A percentile compares a stretch with the other conserved stretches of the same genome.
These are phyloP conservation scores for Parietaria judaica DNA, from an alignment of 306 rosid species.

Conservation along the genomic window DNA sequence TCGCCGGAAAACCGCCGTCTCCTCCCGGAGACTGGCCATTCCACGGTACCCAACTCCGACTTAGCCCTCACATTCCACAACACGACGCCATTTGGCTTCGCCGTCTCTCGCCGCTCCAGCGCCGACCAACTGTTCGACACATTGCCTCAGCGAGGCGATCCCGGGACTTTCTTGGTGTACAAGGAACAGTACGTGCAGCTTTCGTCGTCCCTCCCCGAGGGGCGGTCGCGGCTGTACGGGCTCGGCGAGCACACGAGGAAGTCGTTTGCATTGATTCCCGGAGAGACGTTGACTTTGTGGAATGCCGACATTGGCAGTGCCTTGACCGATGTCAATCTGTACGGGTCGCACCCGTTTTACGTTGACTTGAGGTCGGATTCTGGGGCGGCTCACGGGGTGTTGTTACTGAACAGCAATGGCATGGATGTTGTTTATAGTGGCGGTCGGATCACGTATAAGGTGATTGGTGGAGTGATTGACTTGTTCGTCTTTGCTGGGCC, in stretches of 20 bases:
- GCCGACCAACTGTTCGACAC: constrained; percentile 51
- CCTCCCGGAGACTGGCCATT: constrained; percentile 2
- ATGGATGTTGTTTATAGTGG: constrained; percentile 64
- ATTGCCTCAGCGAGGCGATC: constrained; percentile 25
- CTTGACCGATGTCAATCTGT: constrained; percentile 47
- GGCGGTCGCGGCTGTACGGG: constrained; percentile 50
- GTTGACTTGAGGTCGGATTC: constrained; percentile 54
- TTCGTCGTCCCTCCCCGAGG: constrained; percentile 51
- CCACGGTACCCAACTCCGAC: constrained; percentile 40
- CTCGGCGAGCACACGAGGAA: constrained; percentile 69
- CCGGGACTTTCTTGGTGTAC: constrained; percentile 43
- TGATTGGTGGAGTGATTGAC: constrained; percentile 72
- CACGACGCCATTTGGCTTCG: constrained; percentile 69
- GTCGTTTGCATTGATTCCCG: constrained; percentile 46
- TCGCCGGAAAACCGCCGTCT: background rate
- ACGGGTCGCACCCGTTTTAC: constrained; percentile 86
- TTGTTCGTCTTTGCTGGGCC: constrained; percentile 67
- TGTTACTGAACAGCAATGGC: constrained; percentile 66
- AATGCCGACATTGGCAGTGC: constrained; percentile 39
- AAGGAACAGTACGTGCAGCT: constrained; percentile 71
- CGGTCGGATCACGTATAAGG: constrained; percentile 54
- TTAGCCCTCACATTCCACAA: constrained; percentile 49
- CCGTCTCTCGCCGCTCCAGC: constrained; percentile 51
- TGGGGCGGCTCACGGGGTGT: constrained; percentile 69
- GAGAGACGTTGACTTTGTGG: constrained; percentile 56